These are phyloP conservation scores for Suillus decipiens DNA, from an alignment of 768 basidiomycete genomes.

Conservation along the genomic window DNA sequence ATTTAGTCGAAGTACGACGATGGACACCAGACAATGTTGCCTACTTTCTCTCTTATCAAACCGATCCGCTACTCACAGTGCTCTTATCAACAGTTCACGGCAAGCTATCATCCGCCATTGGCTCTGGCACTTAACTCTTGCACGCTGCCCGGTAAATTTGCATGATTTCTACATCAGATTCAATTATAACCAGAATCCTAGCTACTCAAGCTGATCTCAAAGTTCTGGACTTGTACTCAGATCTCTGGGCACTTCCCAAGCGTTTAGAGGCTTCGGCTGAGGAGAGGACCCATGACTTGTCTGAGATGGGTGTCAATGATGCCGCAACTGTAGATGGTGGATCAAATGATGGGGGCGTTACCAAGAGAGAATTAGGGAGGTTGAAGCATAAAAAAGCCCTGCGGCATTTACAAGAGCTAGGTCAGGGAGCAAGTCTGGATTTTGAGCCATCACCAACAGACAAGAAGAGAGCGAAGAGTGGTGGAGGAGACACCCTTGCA, in stretches of 20 bases:
- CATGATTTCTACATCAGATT: slow-evolving; percentile 1
- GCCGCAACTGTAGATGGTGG: slow-evolving; percentile 12
- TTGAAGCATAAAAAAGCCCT: slow-evolving; percentile 54
- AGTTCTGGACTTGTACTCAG: slow-evolving; percentile 59
- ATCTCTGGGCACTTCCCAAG: slow-evolving; percentile 62
- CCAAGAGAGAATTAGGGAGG: slow-evolving; percentile 49
- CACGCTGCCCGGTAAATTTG: slow-evolving; percentile 46
- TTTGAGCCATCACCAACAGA: slow-evolving; percentile 2
- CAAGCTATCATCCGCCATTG: slow-evolving; percentile 31
- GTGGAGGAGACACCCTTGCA: slow-evolving; percentile 8
- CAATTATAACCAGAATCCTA: slow-evolving; percentile 25
- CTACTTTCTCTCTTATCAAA: background rate
- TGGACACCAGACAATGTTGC: slow-evolving; percentile 44
- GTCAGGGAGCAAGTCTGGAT: slow-evolving; percentile 7
- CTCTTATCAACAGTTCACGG: slow-evolving; percentile 20
- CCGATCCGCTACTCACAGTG: background rate
- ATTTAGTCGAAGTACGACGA: slow-evolving; percentile 33
- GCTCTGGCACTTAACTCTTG: slow-evolving; percentile 49
- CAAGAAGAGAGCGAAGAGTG: slow-evolving; percentile 23
- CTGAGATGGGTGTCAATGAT: slow-evolving; percentile 18
- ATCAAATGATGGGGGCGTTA: slow-evolving; percentile 32
- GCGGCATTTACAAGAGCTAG: slow-evolving; percentile 23
- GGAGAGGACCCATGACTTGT: slow-evolving; percentile 35
- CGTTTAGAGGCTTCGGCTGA: slow-evolving; percentile 48
- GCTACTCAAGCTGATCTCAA: slow-evolving; percentile 52